Evolutionary conservation across 768 basidiomycete species (phyloP), one percentile per base, ranked within the genome.

Genomic region (Leccinum disarticulatum): DNA sequence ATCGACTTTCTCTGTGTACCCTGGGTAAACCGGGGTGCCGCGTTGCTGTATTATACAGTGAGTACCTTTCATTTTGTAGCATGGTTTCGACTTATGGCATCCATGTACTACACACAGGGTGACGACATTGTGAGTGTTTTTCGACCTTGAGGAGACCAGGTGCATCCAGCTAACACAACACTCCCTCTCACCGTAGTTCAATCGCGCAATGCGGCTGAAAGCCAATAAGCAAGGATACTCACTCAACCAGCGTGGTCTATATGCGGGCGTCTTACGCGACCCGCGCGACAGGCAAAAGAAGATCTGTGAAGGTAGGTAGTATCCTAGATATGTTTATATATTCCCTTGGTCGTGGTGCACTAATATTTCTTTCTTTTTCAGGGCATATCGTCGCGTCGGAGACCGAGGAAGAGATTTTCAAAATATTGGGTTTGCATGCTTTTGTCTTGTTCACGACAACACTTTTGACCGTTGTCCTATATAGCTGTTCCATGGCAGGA

Each of bases 41-140:
- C 94, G 0, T 73, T 95, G 54, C 74, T 97, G n/a, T 97, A 97
- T 72, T 97, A 93, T 70, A 96, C 95, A 1, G 92, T 88, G 17
- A 17, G 68, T n/a, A 61, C 66, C 82, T 74, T 46, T 31, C 50
- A 4, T 31, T 22, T 46, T 22, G 19, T 3, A 5, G 19, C 22
- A 30, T 48, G 3, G 41, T 4, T 48, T 15, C 25, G 47, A 48
- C 47, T 19, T 25, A 41, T 13, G 46, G 17, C 47, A 25, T 48
- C 22, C 22, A 22, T 22, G 22, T 22, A 22, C 22, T 22, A 22
- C 22, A 22, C 11, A 38, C 38, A 88, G 87, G 94, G 94, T 3
- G 94, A 96, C 68, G 92, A 95, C 67, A 91, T 96, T 55, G 93
- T 93, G 64, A 65, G 90, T 74, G 13, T 22, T 36, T 27, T 11